A percentile compares a stretch with the other conserved stretches of the same genome.
Conservation (phyloP, 371 early-diverging fungal species). For the Blyttiomyces sp. region DNA sequence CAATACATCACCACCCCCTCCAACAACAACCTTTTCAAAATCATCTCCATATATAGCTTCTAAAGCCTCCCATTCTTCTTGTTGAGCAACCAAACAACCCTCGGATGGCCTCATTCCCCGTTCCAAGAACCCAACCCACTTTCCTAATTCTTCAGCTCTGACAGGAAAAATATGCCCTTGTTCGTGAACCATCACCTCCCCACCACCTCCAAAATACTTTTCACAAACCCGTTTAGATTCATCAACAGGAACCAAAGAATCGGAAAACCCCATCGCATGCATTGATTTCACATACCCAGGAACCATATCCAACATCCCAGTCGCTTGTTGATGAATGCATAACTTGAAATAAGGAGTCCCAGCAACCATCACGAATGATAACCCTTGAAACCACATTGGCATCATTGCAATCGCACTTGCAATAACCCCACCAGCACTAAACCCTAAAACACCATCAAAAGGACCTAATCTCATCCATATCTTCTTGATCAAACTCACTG, state of each 20-base stretch:
- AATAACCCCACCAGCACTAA: constrained; percentile 11
- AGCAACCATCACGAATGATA: constrained; percentile 1
- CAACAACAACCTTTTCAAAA: neutral
- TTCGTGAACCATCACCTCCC: neutral
- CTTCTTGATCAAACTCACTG: neutral
- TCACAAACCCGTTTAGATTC: neutral
- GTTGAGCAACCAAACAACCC: neutral
- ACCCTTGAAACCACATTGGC: constrained; percentile 2
- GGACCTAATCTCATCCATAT: constrained; percentile 18
- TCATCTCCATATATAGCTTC: constrained; percentile 23
- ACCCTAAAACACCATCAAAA: constrained; percentile 22
- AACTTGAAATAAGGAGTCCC: neutral
- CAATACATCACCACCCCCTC: neutral
- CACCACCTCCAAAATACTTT: neutral
- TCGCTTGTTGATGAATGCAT: neutral
- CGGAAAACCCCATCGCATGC: constrained; percentile 13
- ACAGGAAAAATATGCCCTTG: constrained; percentile 17
- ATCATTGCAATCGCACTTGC: neutral
- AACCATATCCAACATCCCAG: neutral
- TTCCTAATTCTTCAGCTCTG: constrained; percentile 3
- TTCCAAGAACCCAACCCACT: constrained; percentile 4
- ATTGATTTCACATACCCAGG: constrained; percentile 8
- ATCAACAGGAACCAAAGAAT: constrained; percentile 5
- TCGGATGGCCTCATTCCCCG: neutral
- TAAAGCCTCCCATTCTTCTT: constrained; percentile 18